Evolutionary conservation across 116 monocot species (phyloP), one percentile per base, ranked within the genome.

Genomic region (Dioscorea cayenensis): DNA sequence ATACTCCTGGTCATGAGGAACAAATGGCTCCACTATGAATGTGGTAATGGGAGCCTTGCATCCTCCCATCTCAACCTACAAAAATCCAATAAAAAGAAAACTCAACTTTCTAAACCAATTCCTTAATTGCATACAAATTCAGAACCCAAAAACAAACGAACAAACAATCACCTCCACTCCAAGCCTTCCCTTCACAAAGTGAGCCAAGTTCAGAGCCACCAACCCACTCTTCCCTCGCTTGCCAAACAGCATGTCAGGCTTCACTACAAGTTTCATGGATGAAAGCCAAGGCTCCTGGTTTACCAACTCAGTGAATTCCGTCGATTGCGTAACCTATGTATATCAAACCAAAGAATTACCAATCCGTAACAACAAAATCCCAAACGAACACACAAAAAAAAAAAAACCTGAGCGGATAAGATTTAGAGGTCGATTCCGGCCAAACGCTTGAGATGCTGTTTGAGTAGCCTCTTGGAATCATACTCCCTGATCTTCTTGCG

Each of bases 401-500:
- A 55, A 55, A 62, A 62, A 1, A 92, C 95, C 90, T 96, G 96
- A 19, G 86, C 96, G 59, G 96, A 96, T 67, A 72, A 68, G 90
- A 90, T 92, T 79, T 81, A 81, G 71, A 92, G 90, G 20, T 96
- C 92, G 69, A 90, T 86, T 12, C 86, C 92, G 65, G 92, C 86
- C 71, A 96, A 73, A 8, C 90, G 77, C 86, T 90, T 96, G 73
- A 96, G 90, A 79, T 96, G 87, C 79, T 92, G 84, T 79, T 79
- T 90, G 50, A 96, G 84, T 28, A 96, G 84, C 22, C 88, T 79
- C 88, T 96, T 96, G 36, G 96, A 96, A 69, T 90, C 92, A 82
- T 90, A 96, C 84, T 96, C 95, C 29, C 95, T 77, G 85, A 95
- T 92, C 96, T 96, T 96, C 92, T 96, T 96, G 81, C 96, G 79